phyloP scores from a whole-genome alignment of 2,329 filamentous ascomycete genomes.

The Colletotrichum sansevieriae region DNA sequence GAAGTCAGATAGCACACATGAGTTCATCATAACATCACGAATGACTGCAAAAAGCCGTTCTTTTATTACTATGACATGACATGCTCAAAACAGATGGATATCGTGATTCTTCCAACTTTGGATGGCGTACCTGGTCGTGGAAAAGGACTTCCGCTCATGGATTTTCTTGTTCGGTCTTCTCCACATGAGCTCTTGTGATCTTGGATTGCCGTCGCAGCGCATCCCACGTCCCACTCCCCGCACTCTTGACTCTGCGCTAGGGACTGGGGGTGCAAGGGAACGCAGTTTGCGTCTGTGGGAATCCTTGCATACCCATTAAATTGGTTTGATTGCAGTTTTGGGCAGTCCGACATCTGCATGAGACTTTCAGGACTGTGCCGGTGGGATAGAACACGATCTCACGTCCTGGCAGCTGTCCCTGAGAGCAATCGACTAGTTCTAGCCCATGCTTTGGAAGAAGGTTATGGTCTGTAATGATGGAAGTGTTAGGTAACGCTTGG shows the following conservation, averaged over 20 bases:
- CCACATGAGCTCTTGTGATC: constrained; percentile 40
- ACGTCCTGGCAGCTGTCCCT: not conserved
- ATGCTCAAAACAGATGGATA: no score
- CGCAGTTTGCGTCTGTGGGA: constrained; percentile 7
- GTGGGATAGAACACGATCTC: constrained; percentile 13
- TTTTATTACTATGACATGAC: not conserved
- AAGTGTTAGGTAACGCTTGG: constrained; percentile 26
- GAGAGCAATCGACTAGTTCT: not conserved
- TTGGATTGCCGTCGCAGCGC: constrained; percentile 13
- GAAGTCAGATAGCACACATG: constrained; percentile 2
- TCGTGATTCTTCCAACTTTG: no score
- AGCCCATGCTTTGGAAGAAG: not conserved
- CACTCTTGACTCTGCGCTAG: constrained; percentile 39
- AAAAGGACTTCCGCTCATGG: constrained; percentile 14
- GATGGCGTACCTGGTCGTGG: not conserved
- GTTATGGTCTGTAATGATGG: not conserved
- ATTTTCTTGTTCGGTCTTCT: constrained; percentile 11
- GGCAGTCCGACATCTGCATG: constrained; percentile 16
- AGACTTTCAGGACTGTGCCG: not conserved
- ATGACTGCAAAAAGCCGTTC: not conserved
- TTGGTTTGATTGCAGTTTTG: constrained; percentile 6
- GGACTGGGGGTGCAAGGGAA: not conserved
- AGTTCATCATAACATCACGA: constrained; percentile 6
- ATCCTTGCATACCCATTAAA: constrained; percentile 14
- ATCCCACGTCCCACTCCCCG: constrained; percentile 31